A percentile compares a stretch with the other conserved stretches of the same genome.
These are phyloP conservation scores for Elongisporangium anandrum DNA, from an alignment of 352 stramenopile species.

Conservation along the genomic window DNA sequence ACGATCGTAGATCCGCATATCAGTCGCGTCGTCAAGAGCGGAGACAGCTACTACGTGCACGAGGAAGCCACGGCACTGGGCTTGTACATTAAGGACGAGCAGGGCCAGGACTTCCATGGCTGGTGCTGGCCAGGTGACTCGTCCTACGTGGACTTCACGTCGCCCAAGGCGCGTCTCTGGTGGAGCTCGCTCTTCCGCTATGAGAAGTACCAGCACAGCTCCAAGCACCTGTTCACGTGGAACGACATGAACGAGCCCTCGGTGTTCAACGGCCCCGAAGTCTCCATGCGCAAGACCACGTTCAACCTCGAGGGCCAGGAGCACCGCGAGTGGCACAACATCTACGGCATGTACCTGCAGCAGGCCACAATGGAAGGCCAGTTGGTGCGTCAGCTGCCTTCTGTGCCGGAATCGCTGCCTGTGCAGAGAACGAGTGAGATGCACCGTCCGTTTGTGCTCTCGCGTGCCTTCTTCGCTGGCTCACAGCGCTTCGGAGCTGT, in stretches of 20 bases:
- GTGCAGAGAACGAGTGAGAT: constrained; percentile 25
- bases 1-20: constrained; percentile 99
- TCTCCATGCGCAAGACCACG: constrained; percentile 97
- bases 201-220: constrained; percentile 93
- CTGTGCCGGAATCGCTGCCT: constrained; percentile 17
- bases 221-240: constrained; percentile 95
- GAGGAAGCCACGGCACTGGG: constrained; percentile 76
- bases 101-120: constrained; percentile 96
- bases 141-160: constrained; percentile 98
- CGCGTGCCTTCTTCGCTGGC: constrained; percentile 96
- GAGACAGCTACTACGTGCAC: constrained; percentile 89
- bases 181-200: constrained; percentile 96
- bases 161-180: constrained; percentile 90
- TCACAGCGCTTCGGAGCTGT: constrained; percentile 97
- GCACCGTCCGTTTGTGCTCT: constrained; percentile 97
- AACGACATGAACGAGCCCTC: constrained; percentile 99
- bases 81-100: constrained; percentile 96
- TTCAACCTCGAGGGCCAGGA: constrained; percentile 92
- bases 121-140: constrained; percentile 99
- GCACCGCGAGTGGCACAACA: constrained; percentile 99
- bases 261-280: constrained; percentile 99
- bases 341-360: constrained; percentile 99
- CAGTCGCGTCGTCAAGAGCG: constrained; percentile 90
- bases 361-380: constrained; percentile 94
- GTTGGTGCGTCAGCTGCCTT: constrained; percentile 60